phyloP scores from a whole-genome alignment of 2,329 filamentous ascomycete genomes.

The Grosmannia penicillata region DNA sequence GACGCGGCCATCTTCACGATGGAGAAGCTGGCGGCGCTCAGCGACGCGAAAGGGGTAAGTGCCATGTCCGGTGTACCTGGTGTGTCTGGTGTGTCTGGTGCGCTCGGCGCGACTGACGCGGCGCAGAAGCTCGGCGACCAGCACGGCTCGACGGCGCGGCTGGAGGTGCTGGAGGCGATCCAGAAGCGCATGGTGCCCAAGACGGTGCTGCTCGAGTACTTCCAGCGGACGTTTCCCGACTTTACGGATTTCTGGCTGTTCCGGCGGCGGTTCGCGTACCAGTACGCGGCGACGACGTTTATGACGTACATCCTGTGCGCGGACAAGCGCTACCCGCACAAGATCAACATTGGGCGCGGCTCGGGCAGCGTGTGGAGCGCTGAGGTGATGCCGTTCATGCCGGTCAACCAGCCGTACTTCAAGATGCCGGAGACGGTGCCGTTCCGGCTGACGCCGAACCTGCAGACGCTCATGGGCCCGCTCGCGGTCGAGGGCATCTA shows the following conservation, averaged over 20 bases:
- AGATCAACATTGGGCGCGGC: constrained; percentile 77
- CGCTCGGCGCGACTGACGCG: no score
- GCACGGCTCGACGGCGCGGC: constrained; percentile 54
- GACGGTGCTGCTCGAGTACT: constrained; percentile 73
- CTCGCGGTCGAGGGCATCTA: constrained; percentile 94
- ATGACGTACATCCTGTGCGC: constrained; percentile 99
- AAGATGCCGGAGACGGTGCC: constrained; percentile 91
- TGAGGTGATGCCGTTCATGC: constrained; percentile 85
- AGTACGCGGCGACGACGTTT: constrained; percentile 87
- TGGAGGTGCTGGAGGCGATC: constrained; percentile 90
- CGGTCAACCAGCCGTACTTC: constrained; percentile 71
- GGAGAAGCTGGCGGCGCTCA: constrained; percentile 72
- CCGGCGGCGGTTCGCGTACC: constrained; percentile 91
- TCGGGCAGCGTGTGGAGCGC: constrained; percentile 94
- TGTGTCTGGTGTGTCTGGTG: no score
- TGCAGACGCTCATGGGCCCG: constrained; percentile 92
- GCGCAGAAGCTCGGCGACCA: constrained; percentile 56
- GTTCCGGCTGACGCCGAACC: constrained; percentile 91
- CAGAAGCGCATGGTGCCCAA: constrained; percentile 86
- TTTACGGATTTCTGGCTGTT: constrained; percentile 97
- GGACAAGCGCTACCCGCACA: constrained; percentile 88
- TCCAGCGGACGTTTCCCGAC: constrained; percentile 73
- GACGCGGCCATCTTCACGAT: constrained; percentile 91
- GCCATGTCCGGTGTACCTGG: no score
- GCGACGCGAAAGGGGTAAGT: constrained; percentile 46